These are phyloP conservation scores for Diaporthe caulivora DNA, from an alignment of 2,329 filamentous ascomycete species.

Conservation along the genomic window DNA sequence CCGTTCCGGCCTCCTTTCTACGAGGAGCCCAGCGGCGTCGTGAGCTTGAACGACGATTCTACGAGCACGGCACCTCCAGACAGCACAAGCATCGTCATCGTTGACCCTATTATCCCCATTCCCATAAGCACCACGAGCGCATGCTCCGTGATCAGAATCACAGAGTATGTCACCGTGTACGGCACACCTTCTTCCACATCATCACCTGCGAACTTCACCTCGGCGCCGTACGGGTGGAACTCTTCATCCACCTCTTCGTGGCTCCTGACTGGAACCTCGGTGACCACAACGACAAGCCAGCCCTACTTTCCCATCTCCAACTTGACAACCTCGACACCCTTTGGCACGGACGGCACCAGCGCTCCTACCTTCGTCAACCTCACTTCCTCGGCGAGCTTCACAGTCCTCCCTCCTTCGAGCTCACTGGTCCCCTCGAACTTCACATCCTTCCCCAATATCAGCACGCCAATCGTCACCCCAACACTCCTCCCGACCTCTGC, in stretches of 20 bases:
- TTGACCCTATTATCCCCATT: background rate
- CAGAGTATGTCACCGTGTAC: constrained; percentile 23
- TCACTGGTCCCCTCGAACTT: background rate
- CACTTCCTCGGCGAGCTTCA: background rate
- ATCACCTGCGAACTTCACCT: constrained; percentile 5
- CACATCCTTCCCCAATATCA: constrained; percentile 11
- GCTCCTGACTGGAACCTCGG: background rate
- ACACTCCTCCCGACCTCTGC: background rate
- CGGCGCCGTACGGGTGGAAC: constrained; percentile 8
- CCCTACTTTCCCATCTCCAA: constrained; percentile 14
- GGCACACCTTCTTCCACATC: background rate
- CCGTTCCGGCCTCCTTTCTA: constrained; percentile 3
- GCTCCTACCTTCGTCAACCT: background rate
- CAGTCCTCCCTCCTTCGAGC: background rate
- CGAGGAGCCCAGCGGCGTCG: background rate
- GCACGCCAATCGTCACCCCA: background rate
- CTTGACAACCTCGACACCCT: background rate
- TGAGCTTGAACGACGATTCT: background rate
- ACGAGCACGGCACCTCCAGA: background rate
- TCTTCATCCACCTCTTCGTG: background rate
- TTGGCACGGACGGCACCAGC: background rate
- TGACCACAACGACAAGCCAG: background rate
- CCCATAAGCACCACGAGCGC: background rate
- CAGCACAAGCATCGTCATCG: constrained; percentile 3
- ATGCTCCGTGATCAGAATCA: constrained; percentile 21